Evolutionary conservation across 306 rosid species (phyloP).

Genomic region (Neltuma alba): DNA sequence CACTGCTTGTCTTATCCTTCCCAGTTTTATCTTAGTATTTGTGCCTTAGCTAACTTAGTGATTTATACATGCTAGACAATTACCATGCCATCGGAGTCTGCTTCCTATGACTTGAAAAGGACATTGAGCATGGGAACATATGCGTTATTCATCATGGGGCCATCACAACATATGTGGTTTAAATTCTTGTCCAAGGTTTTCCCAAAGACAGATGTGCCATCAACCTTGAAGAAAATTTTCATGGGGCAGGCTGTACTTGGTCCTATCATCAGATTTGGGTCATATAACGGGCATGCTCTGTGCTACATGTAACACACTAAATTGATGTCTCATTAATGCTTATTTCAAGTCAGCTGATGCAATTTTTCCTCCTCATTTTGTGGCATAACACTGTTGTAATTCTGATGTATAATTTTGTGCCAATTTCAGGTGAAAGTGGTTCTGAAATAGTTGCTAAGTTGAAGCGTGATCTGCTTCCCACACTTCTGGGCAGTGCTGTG

Average conservation of each 20-base stretch:
- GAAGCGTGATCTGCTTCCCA: slow-evolving; percentile 73
- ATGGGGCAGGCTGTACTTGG: slow-evolving; percentile 74
- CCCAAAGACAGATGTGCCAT: slow-evolving; percentile 56
- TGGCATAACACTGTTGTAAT: not conserved
- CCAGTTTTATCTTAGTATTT: not conserved
- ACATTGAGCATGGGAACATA: slow-evolving; percentile 66
- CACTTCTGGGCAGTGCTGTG: slow-evolving; percentile 55
- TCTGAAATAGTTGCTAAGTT: slow-evolving; percentile 54
- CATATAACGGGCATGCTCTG: not conserved
- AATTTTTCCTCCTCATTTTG: not conserved
- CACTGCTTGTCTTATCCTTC: not conserved
- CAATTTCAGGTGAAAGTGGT: slow-evolving; percentile 62
- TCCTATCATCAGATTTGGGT: slow-evolving; percentile 43
- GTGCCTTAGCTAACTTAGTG: slow-evolving; percentile 20
- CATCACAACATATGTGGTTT: slow-evolving; percentile 83
- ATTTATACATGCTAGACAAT: slow-evolving; percentile 48
- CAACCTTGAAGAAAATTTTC: slow-evolving; percentile 73
- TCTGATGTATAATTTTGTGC: slow-evolving; percentile 35
- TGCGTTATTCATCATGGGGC: slow-evolving; percentile 73
- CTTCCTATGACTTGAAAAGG: slow-evolving; percentile 56
- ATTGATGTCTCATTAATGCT: not conserved
- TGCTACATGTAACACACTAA: not conserved
- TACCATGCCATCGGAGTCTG: slow-evolving; percentile 49
- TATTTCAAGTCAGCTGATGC: not conserved
- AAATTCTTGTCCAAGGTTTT: slow-evolving; percentile 53